These are phyloP conservation scores for Ganoderma multipileum DNA, from an alignment of 1,284 basidiomycete genomes.

Conservation along the genomic window DNA sequence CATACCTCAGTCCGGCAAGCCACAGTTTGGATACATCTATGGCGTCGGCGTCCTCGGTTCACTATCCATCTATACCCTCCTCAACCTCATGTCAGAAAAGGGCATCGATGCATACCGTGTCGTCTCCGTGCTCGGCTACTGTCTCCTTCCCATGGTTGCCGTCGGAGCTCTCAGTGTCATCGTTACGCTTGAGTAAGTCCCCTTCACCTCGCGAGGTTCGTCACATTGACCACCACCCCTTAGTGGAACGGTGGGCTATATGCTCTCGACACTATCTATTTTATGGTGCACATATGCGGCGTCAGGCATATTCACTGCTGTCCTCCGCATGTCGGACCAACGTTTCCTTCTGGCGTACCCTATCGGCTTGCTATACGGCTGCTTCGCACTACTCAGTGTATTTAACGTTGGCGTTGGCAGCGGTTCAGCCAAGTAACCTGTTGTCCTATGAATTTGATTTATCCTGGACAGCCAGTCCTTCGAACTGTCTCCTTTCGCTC, in stretches of 20 bases:
- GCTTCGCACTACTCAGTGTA: constrained; percentile 89
- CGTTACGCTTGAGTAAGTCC: constrained; percentile 86
- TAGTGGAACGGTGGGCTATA: constrained; percentile 84
- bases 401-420: constrained; percentile 62
- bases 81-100: constrained; percentile 97
- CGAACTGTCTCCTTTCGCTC: neutral
- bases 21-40: constrained; percentile 99
- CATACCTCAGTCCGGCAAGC: constrained; percentile 86
- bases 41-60: constrained; percentile 96
- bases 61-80: constrained; percentile 92
- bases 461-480: neutral
- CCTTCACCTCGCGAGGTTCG: constrained; percentile 10
- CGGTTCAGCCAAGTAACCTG: constrained; percentile 35
- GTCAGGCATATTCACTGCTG: constrained; percentile 92
- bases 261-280: constrained; percentile 82
- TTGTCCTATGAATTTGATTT: constrained; percentile 5
- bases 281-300: constrained; percentile 96
- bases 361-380: constrained; percentile 89
- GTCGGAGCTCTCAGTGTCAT: constrained; percentile 91
- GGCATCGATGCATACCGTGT: constrained; percentile 98
- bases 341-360: constrained; percentile 94
- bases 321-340: constrained; percentile 93
- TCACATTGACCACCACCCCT: constrained; percentile 15
- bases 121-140: constrained; percentile 96
- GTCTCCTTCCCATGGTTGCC: constrained; percentile 96